Conservation (phyloP, 805 yeast species). For the Wickerhamiella brachini region DNA sequence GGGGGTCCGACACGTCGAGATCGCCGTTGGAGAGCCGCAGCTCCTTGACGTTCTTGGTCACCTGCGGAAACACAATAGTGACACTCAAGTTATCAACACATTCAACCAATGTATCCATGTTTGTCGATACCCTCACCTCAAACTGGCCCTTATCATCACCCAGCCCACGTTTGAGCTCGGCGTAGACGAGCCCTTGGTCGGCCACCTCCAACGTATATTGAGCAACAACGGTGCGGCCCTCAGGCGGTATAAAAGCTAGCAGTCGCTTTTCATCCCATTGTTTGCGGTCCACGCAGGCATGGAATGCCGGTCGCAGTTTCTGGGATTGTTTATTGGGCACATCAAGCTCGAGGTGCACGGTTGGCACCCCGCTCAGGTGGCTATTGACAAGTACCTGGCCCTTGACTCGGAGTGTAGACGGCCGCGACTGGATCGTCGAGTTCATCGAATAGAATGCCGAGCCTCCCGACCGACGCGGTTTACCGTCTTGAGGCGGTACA, state of each 20-base stretch:
- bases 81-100: slow-evolving; percentile 35
- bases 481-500: slow-evolving; percentile 24
- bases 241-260: slow-evolving; percentile 74
- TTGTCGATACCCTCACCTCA: slow-evolving; percentile 41
- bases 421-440: slow-evolving; percentile 4
- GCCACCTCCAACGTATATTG: slow-evolving; percentile 42
- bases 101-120: slow-evolving; percentile 32
- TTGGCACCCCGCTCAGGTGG: slow-evolving; percentile 67
- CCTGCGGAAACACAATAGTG: slow-evolving; percentile 26
- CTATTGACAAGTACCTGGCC: slow-evolving; percentile 56
- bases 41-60: slow-evolving; percentile 30
- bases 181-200: slow-evolving; percentile 40
- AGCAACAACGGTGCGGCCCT: slow-evolving; percentile 55
- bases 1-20: slow-evolving; percentile 36
- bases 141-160: slow-evolving; percentile 45
- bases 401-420: slow-evolving; percentile 29
- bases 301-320: slow-evolving; percentile 30
- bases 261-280: slow-evolving; percentile 38
- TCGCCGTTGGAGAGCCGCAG: slow-evolving; percentile 68
- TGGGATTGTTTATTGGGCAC: slow-evolving; percentile 5
- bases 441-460: slow-evolving; percentile 18
- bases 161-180: slow-evolving; percentile 39
- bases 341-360: slow-evolving; percentile 42
- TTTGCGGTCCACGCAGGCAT: slow-evolving; percentile 47
- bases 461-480: neutral